Evolutionary conservation across 1,284 basidiomycete genomes (phyloP).

Genomic region (Naganishia sp.): DNA sequence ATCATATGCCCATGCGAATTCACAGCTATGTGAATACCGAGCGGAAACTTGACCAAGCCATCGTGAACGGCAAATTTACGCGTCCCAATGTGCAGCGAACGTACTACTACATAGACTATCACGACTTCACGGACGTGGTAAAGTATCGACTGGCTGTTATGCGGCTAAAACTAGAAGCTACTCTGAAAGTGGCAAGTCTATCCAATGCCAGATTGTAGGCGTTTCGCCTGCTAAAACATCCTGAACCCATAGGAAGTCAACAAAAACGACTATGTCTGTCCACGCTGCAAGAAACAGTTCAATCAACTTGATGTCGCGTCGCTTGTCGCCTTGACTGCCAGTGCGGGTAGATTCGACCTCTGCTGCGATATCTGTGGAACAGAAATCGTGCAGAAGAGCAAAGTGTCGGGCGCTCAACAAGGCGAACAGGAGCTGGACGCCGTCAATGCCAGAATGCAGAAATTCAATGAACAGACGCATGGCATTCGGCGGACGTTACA

Average conservation of each 20-base stretch:
- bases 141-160: conserved; percentile 98
- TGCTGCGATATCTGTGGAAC: conserved; percentile 66
- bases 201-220: background rate
- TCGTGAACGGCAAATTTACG: conserved; percentile 36
- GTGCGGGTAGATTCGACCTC: conserved; percentile 57
- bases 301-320: conserved; percentile 83
- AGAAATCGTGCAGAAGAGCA: conserved; percentile 59
- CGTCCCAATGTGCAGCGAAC: conserved; percentile 73
- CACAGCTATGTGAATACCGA: conserved; percentile 52
- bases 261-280: conserved; percentile 93
- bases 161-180: conserved; percentile 82
- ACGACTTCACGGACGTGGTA: conserved; percentile 92
- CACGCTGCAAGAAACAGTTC: conserved; percentile 81
- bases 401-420: conserved; percentile 33
- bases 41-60: conserved; percentile 41
- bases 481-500: conserved; percentile 83
- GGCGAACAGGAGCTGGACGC: conserved; percentile 80
- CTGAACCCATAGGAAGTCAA: conserved; percentile 14
- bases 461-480: conserved; percentile 88
- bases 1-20: conserved; percentile 13
- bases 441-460: conserved; percentile 76
- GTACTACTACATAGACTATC: conserved; percentile 97
- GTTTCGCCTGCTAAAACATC: background rate
- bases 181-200: conserved; percentile 70
- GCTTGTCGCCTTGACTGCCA: conserved; percentile 55